phyloP scores from a whole-genome alignment of 2,329 filamentous ascomycete species.

The Talaromyces atroroseus region DNA sequence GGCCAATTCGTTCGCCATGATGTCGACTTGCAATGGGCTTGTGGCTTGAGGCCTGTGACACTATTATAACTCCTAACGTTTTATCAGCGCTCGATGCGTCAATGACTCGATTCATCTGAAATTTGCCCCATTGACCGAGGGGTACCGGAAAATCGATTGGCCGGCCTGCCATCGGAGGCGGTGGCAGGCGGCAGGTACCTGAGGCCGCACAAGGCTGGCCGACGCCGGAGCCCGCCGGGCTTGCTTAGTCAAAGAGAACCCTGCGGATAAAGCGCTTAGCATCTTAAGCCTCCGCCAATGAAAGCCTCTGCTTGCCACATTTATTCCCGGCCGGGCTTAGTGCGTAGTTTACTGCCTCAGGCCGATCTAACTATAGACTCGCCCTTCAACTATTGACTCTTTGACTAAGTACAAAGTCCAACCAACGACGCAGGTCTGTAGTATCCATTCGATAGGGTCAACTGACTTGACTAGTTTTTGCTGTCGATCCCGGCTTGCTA shows the following conservation, averaged over 20 bases:
- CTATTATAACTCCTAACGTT: not conserved
- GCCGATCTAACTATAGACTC: not conserved
- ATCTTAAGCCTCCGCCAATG: not conserved
- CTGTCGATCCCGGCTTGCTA: not conserved
- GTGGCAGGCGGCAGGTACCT: not conserved
- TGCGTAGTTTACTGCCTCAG: not conserved
- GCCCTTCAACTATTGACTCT: not conserved
- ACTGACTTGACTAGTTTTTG: too few relatives aligned
- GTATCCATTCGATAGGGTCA: too few relatives aligned
- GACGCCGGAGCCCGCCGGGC: not conserved
- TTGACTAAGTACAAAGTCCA: too few relatives aligned
- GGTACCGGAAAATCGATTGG: not conserved
- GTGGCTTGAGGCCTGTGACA: not conserved
- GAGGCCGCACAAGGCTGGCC: too few relatives aligned
- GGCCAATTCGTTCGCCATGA: not conserved
- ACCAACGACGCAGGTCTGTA: not conserved
- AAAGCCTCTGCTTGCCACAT: not conserved
- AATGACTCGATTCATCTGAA: not conserved
- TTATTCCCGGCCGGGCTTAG: too few relatives aligned
- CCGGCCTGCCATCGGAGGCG: not conserved
- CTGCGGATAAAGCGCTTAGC: not conserved
- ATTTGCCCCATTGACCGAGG: too few relatives aligned
- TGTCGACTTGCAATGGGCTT: not conserved
- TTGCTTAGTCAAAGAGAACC: not conserved
- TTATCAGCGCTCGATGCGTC: not conserved